Conservation (phyloP, 2,329 filamentous ascomycete genomes). For the Leptographium wingfieldii region DNA sequence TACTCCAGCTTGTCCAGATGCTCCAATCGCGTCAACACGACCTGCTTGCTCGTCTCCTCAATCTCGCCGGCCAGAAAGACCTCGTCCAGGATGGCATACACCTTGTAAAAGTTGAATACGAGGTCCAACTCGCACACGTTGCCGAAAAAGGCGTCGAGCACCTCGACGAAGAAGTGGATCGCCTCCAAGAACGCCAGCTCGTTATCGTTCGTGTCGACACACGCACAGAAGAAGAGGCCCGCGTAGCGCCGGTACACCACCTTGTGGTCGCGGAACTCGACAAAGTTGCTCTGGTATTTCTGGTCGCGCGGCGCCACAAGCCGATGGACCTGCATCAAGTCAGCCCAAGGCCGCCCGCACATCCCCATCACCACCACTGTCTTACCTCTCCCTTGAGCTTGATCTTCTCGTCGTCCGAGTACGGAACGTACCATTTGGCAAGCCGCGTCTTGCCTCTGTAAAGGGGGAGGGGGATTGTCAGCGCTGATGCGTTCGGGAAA, state of each 20-base stretch:
- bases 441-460: conserved; percentile 89
- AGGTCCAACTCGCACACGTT: conserved; percentile 98
- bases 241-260: conserved; percentile 96
- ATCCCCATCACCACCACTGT: neutral
- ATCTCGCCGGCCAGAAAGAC: conserved; percentile 97
- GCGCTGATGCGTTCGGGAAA: neutral
- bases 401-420: conserved; percentile 97
- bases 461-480: neutral
- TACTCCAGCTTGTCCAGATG: conserved; percentile 94
- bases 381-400: conserved; percentile 90
- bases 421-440: conserved; percentile 98
- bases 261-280: conserved; percentile 91
- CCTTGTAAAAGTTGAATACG: conserved; percentile 71
- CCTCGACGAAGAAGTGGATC: conserved; percentile 99
- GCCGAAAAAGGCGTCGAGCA: conserved; percentile 95
- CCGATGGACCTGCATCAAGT: conserved; percentile 63
- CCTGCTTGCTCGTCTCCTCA: conserved; percentile 97
- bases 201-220: conserved; percentile 98
- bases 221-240: conserved; percentile 97
- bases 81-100: conserved; percentile 97
- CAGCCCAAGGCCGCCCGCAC: neutral
- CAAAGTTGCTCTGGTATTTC: conserved; percentile 99
- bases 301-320: conserved; percentile 96
- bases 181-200: conserved; percentile 94
- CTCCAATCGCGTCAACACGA: conserved; percentile 84